These are phyloP conservation scores for Comarum palustre DNA, from an alignment of 306 rosid genomes.

Conservation along the genomic window DNA sequence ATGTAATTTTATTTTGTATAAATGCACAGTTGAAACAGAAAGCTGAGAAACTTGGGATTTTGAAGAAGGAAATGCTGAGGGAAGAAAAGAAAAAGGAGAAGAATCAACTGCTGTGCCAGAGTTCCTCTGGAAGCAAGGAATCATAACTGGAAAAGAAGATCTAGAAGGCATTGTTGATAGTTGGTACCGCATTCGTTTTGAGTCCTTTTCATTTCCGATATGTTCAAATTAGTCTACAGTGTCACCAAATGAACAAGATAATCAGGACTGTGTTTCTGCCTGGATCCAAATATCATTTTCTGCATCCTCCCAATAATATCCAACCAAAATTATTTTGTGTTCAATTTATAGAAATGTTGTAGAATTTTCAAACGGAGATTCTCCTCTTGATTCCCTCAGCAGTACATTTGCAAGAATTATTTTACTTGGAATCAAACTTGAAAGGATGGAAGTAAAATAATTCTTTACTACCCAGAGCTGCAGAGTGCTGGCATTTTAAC, in stretches of 20 bases:
- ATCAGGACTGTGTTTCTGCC: neutral
- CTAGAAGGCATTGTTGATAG: conserved; percentile 24
- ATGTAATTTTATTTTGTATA: neutral
- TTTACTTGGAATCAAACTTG: no score
- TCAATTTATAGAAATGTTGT: neutral
- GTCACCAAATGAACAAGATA: neutral
- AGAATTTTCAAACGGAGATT: no score
- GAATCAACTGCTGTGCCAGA: conserved; percentile 47
- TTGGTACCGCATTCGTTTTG: conserved; percentile 28
- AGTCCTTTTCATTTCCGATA: conserved; percentile 17
- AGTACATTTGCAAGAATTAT: no score
- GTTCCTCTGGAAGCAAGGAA: conserved; percentile 62
- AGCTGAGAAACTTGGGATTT: conserved; percentile 61
- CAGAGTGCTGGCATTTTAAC: no score
- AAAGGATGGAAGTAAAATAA: no score
- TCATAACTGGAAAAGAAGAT: conserved; percentile 37
- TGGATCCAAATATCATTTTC: neutral
- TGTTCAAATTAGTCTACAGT: neutral
- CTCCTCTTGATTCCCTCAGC: no score
- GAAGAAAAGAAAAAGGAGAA: conserved; percentile 56
- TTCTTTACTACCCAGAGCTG: no score
- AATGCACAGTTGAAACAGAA: conserved; percentile 68
- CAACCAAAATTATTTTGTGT: neutral
- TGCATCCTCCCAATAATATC: neutral
- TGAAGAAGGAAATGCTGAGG: conserved; percentile 51